Evolutionary conservation across 352 stramenopile genomes (phyloP).

Genomic region (Phytophthora quininea): DNA sequence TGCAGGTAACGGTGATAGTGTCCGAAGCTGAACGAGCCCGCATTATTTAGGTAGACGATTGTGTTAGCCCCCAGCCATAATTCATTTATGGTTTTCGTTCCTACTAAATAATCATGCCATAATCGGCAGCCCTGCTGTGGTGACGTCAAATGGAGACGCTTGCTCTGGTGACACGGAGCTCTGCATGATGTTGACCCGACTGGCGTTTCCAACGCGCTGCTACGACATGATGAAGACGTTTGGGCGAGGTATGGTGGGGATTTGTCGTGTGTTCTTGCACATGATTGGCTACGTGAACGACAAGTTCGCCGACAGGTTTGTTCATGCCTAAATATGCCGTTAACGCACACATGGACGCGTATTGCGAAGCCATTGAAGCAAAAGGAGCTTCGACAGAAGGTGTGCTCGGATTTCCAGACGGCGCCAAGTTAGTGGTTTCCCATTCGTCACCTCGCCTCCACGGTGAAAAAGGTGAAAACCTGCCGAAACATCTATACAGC

Average conservation of each 20-base stretch:
- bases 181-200: neutral
- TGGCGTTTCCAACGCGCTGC: slow-evolving; percentile 9
- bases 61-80: too few species aligned
- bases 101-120: too few species aligned
- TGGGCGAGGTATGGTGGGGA: neutral
- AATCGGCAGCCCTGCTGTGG: too few species aligned
- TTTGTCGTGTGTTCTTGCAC: slow-evolving; percentile 8
- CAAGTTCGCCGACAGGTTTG: slow-evolving; percentile 3
- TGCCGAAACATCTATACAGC: neutral
- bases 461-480: neutral
- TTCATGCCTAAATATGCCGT: neutral
- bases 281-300: slow-evolving; percentile 8
- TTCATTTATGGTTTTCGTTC: too few species aligned
- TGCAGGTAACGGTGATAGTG: too few species aligned
- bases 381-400: slow-evolving; percentile 4
- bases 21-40: too few species aligned
- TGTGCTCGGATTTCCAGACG: slow-evolving; percentile 6
- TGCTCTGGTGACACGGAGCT: neutral
- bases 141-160: neutral
- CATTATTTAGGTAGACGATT: too few species aligned
- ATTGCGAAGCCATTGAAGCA: slow-evolving; percentile 6
- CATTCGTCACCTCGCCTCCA: neutral
- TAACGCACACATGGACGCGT: neutral
- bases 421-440: slow-evolving; percentile 1
- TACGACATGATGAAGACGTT: slow-evolving; percentile 19